Evolutionary conservation across 306 rosid species (phyloP).

Genomic region (Medicago lupulina): DNA sequence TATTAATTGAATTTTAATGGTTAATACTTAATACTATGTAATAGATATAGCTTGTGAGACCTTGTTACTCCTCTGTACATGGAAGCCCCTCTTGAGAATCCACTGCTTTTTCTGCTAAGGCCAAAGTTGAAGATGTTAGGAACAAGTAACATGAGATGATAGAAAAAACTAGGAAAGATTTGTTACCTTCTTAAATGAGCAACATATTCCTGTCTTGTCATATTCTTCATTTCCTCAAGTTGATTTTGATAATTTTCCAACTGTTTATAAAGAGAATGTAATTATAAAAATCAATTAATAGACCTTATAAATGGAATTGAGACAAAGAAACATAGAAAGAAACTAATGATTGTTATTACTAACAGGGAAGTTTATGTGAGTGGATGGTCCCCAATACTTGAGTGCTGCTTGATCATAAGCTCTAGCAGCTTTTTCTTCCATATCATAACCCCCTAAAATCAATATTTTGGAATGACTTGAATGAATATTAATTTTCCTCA

Average conservation of each 20-base stretch:
- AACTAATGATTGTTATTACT: slow-evolving; percentile 34
- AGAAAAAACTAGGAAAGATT: slow-evolving; percentile 1
- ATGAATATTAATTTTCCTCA: slow-evolving; percentile 38
- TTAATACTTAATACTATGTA: background rate
- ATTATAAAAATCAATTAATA: background rate
- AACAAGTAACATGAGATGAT: slow-evolving; percentile 21
- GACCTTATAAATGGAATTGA: slow-evolving; percentile 15
- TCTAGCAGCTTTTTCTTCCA: slow-evolving; percentile 95
- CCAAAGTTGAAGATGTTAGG: slow-evolving; percentile 8
- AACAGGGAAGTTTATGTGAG: slow-evolving; percentile 93
- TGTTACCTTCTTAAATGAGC: slow-evolving; percentile 86
- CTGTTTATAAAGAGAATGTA: slow-evolving; percentile 37
- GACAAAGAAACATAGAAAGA: slow-evolving; percentile 28
- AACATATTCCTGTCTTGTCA: slow-evolving; percentile 88
- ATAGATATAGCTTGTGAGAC: slow-evolving; percentile 49
- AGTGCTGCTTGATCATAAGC: slow-evolving; percentile 96
- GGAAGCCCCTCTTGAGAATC: slow-evolving; percentile 93
- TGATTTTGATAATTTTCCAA: slow-evolving; percentile 77
- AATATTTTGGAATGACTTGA: slow-evolving; percentile 51
- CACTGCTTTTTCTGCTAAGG: slow-evolving; percentile 80
- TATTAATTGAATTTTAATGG: slow-evolving; percentile 9
- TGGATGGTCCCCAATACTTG: slow-evolving; percentile 98
- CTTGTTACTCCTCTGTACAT: slow-evolving; percentile 97
- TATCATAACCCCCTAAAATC: slow-evolving; percentile 89
- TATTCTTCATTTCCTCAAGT: slow-evolving; percentile 82